phyloP scores from a whole-genome alignment of 2,329 filamentous ascomycete species.

The Paradendryphiella salina region DNA sequence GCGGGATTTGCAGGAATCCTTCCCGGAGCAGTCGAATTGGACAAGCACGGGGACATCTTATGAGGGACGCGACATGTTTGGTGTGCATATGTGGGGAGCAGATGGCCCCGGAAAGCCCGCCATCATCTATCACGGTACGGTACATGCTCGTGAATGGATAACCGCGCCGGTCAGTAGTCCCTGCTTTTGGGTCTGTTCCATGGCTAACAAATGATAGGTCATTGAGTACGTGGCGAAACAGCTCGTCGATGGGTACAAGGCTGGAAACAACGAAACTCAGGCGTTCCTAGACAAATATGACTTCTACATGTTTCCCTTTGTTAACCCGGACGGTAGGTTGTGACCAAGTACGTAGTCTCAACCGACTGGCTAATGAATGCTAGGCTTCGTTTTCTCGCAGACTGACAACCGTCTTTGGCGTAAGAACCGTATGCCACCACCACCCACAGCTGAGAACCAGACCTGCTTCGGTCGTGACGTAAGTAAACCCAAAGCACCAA shows the following conservation, averaged over 20 bases:
- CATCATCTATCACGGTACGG: conserved; percentile 38
- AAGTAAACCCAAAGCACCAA: conserved; percentile 2
- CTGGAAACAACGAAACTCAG: conserved; percentile 39
- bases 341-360: background rate
- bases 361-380: background rate
- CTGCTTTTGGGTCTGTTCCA: background rate
- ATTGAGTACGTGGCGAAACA: conserved; percentile 38
- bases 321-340: conserved; percentile 37
- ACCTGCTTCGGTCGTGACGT: conserved; percentile 41
- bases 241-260: conserved; percentile 34
- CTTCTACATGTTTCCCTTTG: conserved; percentile 41
- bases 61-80: conserved; percentile 38
- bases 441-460: conserved; percentile 29
- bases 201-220: conserved; percentile 5
- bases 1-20: conserved; percentile 30
- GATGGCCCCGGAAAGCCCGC: conserved; percentile 39
- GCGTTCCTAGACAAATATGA: conserved; percentile 36
- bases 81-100: conserved; percentile 40
- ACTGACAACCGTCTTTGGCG: conserved; percentile 43
- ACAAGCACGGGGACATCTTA: conserved; percentile 37
- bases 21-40: conserved; percentile 36
- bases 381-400: conserved; percentile 42
- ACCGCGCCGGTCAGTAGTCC: conserved; percentile 47
- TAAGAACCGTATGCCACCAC: conserved; percentile 39
- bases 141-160: conserved; percentile 43